Percentiles rank a stretch among this genome's conserved stretches.
Conservation (phyloP, 768 basidiomycete species). For the Termitomyces heimii region DNA sequence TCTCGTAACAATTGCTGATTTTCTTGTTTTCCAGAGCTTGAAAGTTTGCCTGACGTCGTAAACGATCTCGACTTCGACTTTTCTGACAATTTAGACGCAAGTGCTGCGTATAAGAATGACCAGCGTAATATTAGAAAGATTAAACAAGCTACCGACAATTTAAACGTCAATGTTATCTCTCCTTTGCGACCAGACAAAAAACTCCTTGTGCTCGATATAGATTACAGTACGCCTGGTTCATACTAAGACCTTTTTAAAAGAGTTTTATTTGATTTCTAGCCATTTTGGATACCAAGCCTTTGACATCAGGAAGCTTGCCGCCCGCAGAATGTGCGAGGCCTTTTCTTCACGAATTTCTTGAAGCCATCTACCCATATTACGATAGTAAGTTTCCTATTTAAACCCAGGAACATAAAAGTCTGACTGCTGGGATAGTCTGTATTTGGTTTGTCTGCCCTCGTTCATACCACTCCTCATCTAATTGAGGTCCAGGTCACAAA, state of each 20-base stretch:
- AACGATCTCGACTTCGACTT: conserved; percentile 86
- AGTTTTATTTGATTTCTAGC: conserved; percentile 34
- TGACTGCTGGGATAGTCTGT: conserved; percentile 39
- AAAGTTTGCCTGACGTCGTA: conserved; percentile 59
- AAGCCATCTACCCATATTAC: conserved; percentile 74
- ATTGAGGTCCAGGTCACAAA: conserved; percentile 60
- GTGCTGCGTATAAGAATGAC: conserved; percentile 64
- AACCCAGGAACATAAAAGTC: not conserved
- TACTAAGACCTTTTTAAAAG: conserved; percentile 1
- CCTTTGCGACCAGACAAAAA: conserved; percentile 73
- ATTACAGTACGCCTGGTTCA: conserved; percentile 57
- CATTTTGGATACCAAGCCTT: conserved; percentile 79
- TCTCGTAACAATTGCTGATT: not conserved
- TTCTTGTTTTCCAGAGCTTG: conserved; percentile 42
- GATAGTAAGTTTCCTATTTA: conserved; percentile 43
- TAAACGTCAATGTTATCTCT: conserved; percentile 67
- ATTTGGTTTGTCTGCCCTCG: conserved; percentile 54
- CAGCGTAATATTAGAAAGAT: conserved; percentile 80
- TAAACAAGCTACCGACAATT: conserved; percentile 59
- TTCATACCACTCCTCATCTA: not conserved
- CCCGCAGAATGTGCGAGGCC: conserved; percentile 81
- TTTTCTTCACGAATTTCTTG: conserved; percentile 77
- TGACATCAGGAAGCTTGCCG: conserved; percentile 77
- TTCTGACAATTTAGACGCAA: conserved; percentile 49
- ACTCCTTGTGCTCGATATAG: conserved; percentile 81